A percentile compares a stretch with the other conserved stretches of the same genome.
Conservation (phyloP, 2,329 filamentous ascomycete genomes). For the Paecilomyces dactylethromorphus region DNA sequence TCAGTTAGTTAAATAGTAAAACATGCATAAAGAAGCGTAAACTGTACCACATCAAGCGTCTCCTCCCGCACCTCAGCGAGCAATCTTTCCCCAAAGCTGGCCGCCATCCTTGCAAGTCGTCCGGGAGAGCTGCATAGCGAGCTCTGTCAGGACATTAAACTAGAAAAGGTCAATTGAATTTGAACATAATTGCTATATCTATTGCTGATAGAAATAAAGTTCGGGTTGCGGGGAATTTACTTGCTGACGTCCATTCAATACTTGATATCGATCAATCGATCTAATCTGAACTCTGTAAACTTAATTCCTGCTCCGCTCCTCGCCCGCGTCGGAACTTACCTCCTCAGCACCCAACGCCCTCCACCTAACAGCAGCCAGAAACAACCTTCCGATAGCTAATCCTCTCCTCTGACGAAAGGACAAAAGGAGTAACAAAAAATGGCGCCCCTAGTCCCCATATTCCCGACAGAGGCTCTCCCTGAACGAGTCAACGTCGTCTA, state of each 20-base stretch:
- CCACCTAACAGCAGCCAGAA: neutral
- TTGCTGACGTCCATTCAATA: neutral
- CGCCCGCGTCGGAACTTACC: neutral
- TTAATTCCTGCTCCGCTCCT: neutral
- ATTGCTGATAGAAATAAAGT: neutral
- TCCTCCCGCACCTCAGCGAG: constrained; percentile 46
- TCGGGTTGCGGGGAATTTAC: neutral
- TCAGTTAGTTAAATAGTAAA: constrained; percentile 3
- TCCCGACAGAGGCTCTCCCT: constrained; percentile 47
- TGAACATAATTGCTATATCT: constrained; percentile 10
- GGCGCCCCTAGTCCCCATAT: constrained; percentile 50
- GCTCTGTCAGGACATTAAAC: neutral
- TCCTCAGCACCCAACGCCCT: neutral
- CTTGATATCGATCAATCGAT: neutral
- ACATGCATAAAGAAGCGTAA: neutral
- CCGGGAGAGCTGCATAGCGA: neutral
- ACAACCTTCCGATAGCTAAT: neutral
- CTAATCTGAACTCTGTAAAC: neutral
- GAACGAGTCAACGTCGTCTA: constrained; percentile 42
- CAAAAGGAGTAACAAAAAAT: constrained; percentile 31
- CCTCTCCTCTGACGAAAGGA: neutral
- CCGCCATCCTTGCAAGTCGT: constrained; percentile 17
- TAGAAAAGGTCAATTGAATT: neutral
- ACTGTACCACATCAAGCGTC: constrained; percentile 44
- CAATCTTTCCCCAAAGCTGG: constrained; percentile 46